Conservation (phyloP, 352 stramenopile genomes). For the Plasmopara muralis region DNA sequence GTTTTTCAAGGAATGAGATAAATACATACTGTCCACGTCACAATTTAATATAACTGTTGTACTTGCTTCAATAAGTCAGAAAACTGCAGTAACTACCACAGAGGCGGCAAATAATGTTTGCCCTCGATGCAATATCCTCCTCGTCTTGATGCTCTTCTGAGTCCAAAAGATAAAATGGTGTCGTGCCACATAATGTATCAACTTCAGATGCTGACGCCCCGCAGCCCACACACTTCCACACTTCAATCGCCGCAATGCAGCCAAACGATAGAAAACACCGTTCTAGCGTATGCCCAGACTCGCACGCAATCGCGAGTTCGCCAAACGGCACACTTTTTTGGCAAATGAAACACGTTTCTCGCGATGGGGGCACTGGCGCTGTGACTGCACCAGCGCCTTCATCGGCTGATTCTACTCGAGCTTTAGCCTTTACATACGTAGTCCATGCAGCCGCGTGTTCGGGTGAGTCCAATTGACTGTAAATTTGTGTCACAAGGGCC, state of each 20-base stretch:
- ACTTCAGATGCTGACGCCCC: conserved; percentile 55
- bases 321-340: conserved; percentile 50
- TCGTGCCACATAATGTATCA: conserved; percentile 27
- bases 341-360: conserved; percentile 68
- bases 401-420: conserved; percentile 2
- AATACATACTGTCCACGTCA: conserved; percentile 1
- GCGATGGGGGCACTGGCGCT: conserved; percentile 28
- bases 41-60: background rate
- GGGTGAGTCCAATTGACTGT: conserved; percentile 44
- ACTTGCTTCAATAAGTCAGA: conserved; percentile 44
- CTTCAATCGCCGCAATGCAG: conserved; percentile 53
- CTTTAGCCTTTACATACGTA: conserved; percentile 27
- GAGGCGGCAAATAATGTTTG: conserved; percentile 55
- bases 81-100: conserved; percentile 79
- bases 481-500: conserved; percentile 50
- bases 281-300: conserved; percentile 55
- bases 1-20: background rate
- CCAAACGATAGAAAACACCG: conserved; percentile 75
- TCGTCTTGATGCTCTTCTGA: conserved; percentile 15
- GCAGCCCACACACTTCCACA: conserved; percentile 81
- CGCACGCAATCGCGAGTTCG: conserved; percentile 56
- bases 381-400: conserved; percentile 7
- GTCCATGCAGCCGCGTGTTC: conserved; percentile 42
- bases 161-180: conserved; percentile 67
- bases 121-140: conserved; percentile 4